These are phyloP conservation scores for Podospora pseudocomata DNA, from an alignment of 495 filamentous ascomycete genomes.

Conservation along the genomic window DNA sequence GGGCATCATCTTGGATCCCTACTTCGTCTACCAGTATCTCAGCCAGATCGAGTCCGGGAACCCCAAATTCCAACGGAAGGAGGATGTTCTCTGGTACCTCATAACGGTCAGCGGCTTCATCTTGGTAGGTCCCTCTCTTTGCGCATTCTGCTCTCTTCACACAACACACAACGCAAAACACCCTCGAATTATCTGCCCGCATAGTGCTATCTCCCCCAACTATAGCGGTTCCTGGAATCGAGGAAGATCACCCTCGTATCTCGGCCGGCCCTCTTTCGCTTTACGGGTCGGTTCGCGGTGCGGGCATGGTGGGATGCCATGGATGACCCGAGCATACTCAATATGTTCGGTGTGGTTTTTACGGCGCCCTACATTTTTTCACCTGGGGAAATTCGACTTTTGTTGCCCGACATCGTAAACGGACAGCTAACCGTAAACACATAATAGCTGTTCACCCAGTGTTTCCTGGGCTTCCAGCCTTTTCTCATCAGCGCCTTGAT, in stretches of 20 bases:
- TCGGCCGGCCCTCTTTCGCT: slow-evolving; percentile 75
- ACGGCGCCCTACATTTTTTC: slow-evolving; percentile 77
- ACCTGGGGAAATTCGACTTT: slow-evolving; percentile 6
- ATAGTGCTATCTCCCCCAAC: slow-evolving; percentile 65
- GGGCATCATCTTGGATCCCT: slow-evolving; percentile 74
- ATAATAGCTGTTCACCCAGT: slow-evolving; percentile 43
- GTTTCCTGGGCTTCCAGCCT: slow-evolving; percentile 41
- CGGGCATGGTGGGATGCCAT: slow-evolving; percentile 86
- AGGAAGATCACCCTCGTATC: slow-evolving; percentile 93
- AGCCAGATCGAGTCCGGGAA: slow-evolving; percentile 41
- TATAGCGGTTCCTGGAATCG: slow-evolving; percentile 96
- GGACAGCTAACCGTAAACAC: slow-evolving; percentile 22
- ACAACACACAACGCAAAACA: slow-evolving; percentile 49
- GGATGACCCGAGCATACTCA: slow-evolving; percentile 71
- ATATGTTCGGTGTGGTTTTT: slow-evolving; percentile 67
- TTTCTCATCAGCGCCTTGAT: slow-evolving; percentile 66
- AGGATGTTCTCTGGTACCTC: slow-evolving; percentile 50
- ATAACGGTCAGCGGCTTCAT: slow-evolving; percentile 42
- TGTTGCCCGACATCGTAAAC: not conserved
- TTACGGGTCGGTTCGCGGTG: slow-evolving; percentile 68
- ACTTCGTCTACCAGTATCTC: slow-evolving; percentile 55
- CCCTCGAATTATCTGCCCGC: slow-evolving; percentile 82
- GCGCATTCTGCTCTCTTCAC: slow-evolving; percentile 4
- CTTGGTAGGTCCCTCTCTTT: slow-evolving; percentile 39
- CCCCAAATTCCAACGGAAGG: slow-evolving; percentile 42